These are phyloP conservation scores for Kalmusia sp. DNA, from an alignment of 2,329 filamentous ascomycete genomes.

Conservation along the genomic window DNA sequence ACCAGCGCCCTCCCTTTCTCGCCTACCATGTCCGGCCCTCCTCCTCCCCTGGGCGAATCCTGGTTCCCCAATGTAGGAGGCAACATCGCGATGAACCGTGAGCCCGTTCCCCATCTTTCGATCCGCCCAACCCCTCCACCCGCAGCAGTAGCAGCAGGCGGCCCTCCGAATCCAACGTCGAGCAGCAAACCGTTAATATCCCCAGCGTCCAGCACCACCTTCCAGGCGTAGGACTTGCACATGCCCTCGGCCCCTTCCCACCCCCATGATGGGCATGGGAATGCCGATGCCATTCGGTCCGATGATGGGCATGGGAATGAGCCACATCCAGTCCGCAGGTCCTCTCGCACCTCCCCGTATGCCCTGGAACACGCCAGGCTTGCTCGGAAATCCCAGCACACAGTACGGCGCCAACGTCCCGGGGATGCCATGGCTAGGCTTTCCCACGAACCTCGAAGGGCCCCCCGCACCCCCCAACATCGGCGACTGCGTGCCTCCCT, in stretches of 20 bases:
- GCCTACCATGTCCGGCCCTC: conserved; percentile 31
- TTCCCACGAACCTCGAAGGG: conserved; percentile 18
- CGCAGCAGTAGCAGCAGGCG: neutral
- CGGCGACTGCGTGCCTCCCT: conserved; percentile 27
- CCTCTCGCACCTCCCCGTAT: conserved; percentile 27
- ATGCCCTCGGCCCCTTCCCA: conserved; percentile 18
- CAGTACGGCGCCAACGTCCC: conserved; percentile 7
- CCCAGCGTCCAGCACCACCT: conserved; percentile 18
- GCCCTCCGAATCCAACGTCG: conserved; percentile 8
- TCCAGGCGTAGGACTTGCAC: conserved; percentile 11
- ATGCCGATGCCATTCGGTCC: conserved; percentile 22
- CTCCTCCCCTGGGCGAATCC: conserved; percentile 33
- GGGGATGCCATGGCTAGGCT: conserved; percentile 20
- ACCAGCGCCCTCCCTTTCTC: neutral
- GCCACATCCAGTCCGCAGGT: conserved; percentile 26
- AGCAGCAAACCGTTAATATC: neutral
- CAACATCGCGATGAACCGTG: conserved; percentile 45
- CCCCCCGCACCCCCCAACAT: conserved; percentile 34
- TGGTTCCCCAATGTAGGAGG: conserved; percentile 38
- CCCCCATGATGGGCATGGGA: conserved; percentile 33
- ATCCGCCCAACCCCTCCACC: conserved; percentile 24
- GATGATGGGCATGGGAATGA: conserved; percentile 24
- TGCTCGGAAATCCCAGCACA: conserved; percentile 22
- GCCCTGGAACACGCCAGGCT: conserved; percentile 15
- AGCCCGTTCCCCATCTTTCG: conserved; percentile 33